These are phyloP conservation scores for Bjerkandera adusta DNA, from an alignment of 1,284 basidiomycete species.

Conservation along the genomic window DNA sequence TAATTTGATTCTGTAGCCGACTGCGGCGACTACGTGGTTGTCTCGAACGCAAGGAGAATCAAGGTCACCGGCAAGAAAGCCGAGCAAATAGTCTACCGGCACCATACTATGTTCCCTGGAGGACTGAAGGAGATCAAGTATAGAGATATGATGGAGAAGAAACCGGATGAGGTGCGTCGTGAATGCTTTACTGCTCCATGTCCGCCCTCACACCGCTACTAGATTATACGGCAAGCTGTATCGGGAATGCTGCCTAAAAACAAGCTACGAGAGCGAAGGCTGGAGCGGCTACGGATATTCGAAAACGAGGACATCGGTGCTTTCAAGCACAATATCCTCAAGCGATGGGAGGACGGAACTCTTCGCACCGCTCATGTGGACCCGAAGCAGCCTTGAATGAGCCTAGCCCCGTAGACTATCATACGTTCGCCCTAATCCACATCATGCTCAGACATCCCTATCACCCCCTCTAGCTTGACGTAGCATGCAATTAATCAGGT, in stretches of 20 bases:
- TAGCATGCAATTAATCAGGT: slow-evolving; percentile 8
- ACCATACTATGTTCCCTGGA: slow-evolving; percentile 93
- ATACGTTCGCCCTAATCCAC: not conserved
- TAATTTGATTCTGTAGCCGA: slow-evolving; percentile 61
- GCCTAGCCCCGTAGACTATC: not conserved
- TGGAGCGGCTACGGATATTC: slow-evolving; percentile 87
- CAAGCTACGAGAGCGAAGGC: slow-evolving; percentile 81
- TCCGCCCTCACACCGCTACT: slow-evolving; percentile 13
- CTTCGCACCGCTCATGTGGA: slow-evolving; percentile 27
- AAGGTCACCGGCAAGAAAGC: slow-evolving; percentile 90
- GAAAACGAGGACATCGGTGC: slow-evolving; percentile 71
- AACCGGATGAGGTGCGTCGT: slow-evolving; percentile 85
- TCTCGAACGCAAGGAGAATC: slow-evolving; percentile 86
- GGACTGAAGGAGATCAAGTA: slow-evolving; percentile 91
- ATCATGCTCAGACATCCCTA: not conserved
- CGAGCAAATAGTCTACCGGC: slow-evolving; percentile 85
- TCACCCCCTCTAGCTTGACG: too few species aligned
- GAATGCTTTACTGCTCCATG: slow-evolving; percentile 1
- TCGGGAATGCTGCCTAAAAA: slow-evolving; percentile 98
- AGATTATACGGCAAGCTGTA: slow-evolving; percentile 95
- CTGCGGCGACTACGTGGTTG: slow-evolving; percentile 97
- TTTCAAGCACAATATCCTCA: slow-evolving; percentile 64
- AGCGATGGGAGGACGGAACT: slow-evolving; percentile 76
- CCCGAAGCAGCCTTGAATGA: slow-evolving; percentile 9
- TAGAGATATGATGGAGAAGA: slow-evolving; percentile 76